Conservation (phyloP, 768 basidiomycete species). For the Lentinula aciculospora region DNA sequence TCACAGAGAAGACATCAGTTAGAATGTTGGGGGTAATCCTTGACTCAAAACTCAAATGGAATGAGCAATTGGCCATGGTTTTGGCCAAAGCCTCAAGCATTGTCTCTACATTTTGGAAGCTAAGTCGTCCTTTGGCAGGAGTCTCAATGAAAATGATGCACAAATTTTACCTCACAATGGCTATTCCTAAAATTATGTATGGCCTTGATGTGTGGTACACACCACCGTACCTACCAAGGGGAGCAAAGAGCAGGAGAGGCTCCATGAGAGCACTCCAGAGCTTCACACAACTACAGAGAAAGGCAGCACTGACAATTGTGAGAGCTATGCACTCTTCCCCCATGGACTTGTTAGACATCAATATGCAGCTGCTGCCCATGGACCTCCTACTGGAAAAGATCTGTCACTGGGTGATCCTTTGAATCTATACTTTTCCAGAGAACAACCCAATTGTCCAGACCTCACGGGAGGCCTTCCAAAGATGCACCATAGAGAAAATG, state of each 20-base stretch:
- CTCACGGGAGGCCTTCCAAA: not conserved
- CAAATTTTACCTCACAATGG: constrained; percentile 6
- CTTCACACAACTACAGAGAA: not conserved
- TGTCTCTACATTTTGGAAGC: not conserved
- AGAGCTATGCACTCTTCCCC: constrained; percentile 8
- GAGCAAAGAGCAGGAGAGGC: not conserved
- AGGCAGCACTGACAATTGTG: not conserved
- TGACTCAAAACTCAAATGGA: not conserved
- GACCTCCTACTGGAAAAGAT: constrained; percentile 5
- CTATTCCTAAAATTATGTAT: constrained; percentile 1
- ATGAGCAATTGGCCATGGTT: not conserved
- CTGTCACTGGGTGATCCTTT: constrained; percentile 1
- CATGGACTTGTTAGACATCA: constrained; percentile 9
- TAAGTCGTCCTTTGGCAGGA: not conserved
- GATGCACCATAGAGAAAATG: not conserved
- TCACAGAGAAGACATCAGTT: not conserved
- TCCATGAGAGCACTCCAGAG: not conserved
- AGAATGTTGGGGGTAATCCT: not conserved
- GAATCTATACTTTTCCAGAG: constrained; percentile 9
- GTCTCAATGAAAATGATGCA: not conserved
- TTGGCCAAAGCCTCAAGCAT: not conserved
- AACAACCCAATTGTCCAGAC: constrained; percentile 1
- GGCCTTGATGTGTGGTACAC: not conserved
- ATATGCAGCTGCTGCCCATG: constrained; percentile 10
- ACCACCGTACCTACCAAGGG: not conserved